phyloP scores from a whole-genome alignment of 768 basidiomycete genomes.

The Pleurotus pulmonarius region DNA sequence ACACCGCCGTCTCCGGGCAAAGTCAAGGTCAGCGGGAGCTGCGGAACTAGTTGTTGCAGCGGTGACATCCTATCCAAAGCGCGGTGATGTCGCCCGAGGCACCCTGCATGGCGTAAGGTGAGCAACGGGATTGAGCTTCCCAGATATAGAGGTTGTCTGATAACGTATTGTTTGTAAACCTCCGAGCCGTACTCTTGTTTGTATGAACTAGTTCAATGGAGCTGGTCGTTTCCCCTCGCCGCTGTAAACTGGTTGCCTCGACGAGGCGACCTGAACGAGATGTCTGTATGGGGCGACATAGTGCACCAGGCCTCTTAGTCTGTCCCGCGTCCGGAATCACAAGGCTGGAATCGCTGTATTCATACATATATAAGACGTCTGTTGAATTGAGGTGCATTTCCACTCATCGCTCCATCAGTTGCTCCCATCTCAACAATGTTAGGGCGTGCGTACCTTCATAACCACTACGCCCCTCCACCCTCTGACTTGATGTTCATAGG shows the following conservation, averaged over 20 bases:
- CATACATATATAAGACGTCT: neutral
- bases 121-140: neutral
- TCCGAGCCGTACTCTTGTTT: neutral
- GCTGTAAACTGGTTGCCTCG: neutral
- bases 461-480: neutral
- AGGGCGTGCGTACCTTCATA: neutral
- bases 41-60: neutral
- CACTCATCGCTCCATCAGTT: too few relatives aligned
- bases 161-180: conserved; percentile 4
- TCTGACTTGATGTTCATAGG: conserved; percentile 15
- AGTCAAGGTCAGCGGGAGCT: neutral
- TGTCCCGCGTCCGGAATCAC: too few relatives aligned
- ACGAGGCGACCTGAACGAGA: neutral
- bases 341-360: too few relatives aligned
- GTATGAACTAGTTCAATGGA: neutral
- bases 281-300: neutral
- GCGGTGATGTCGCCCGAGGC: neutral
- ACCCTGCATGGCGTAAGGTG: neutral
- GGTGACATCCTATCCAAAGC: neutral
- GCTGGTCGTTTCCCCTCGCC: neutral
- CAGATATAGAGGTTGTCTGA: neutral
- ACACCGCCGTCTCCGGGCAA: neutral
- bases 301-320: neutral
- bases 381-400: too few relatives aligned
- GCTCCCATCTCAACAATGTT: neutral